These are phyloP conservation scores for Terana coerulea DNA, from an alignment of 768 basidiomycete species.

Conservation along the genomic window DNA sequence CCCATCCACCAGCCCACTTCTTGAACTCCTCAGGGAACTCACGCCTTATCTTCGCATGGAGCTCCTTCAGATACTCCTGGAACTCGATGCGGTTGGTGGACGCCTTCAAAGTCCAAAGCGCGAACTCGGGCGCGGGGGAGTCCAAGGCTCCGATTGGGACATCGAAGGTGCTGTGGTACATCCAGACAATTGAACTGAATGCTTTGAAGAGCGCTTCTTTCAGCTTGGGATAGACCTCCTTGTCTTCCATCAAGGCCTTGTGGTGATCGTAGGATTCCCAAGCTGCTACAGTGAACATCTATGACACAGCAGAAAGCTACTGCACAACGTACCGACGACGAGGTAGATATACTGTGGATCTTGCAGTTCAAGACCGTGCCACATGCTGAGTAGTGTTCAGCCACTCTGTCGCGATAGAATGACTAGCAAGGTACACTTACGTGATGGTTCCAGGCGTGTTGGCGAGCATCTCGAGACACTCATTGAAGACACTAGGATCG, in stretches of 20 bases:
- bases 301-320: no score
- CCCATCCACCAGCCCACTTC: neutral
- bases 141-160: constrained; percentile 1
- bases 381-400: neutral
- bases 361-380: constrained; percentile 13
- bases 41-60: no score
- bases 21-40: neutral
- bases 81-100: neutral
- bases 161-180: constrained; percentile 8
- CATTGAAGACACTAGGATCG: neutral
- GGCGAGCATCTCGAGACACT: neutral
- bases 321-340: constrained; percentile 13
- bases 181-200: neutral
- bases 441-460: neutral
- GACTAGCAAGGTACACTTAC: neutral
- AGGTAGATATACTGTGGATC: constrained; percentile 16
- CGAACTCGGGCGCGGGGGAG: constrained; percentile 6
- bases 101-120: neutral
- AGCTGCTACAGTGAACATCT: neutral
- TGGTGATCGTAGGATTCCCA: constrained; percentile 15
- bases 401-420: neutral
- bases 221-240: constrained; percentile 13
- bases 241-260: constrained; percentile 11
- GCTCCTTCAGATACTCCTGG: neutral
- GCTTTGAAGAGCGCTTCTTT: neutral